A percentile compares a stretch with the other conserved stretches of the same genome.
These are phyloP conservation scores for Penicillium palitans DNA, from an alignment of 2,329 filamentous ascomycete genomes.

Conservation along the genomic window DNA sequence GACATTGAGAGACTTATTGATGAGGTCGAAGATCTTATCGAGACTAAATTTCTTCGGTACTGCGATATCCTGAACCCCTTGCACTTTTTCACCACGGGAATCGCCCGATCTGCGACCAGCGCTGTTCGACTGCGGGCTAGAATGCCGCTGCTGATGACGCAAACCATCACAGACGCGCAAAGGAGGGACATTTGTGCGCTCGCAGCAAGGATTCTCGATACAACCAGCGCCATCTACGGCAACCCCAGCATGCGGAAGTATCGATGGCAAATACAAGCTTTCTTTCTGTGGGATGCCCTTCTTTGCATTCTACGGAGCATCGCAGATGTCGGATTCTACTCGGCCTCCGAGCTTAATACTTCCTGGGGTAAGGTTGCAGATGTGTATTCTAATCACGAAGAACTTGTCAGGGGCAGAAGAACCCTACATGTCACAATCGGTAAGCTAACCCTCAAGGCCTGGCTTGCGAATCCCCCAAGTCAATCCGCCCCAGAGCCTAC, in stretches of 20 bases:
- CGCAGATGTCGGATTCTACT: constrained; percentile 33
- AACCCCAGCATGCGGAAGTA: constrained; percentile 40
- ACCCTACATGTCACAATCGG: constrained; percentile 5
- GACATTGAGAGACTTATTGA: constrained; percentile 25
- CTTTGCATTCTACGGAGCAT: constrained; percentile 48
- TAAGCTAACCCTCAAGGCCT: constrained; percentile 12
- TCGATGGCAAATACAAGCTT: constrained; percentile 45
- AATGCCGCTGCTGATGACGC: constrained; percentile 32
- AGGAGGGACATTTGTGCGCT: constrained; percentile 8
- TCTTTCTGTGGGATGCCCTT: constrained; percentile 53
- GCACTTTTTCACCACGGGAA: constrained; percentile 46
- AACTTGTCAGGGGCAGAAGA: constrained; percentile 33
- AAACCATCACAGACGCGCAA: constrained; percentile 7
- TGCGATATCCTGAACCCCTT: constrained; percentile 39
- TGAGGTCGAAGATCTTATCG: constrained; percentile 34
- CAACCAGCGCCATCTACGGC: constrained; percentile 38
- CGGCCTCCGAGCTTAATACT: constrained; percentile 25
- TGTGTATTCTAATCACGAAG: constrained; percentile 45
- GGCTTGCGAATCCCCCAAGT: constrained; percentile 11
- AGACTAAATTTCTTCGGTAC: constrained; percentile 36
- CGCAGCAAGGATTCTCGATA: constrained; percentile 22
- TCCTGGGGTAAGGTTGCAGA: constrained; percentile 48
- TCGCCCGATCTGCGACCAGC: constrained; percentile 44
- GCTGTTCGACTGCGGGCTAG: constrained; percentile 48
- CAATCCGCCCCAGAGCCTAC: constrained; percentile 4